These are phyloP conservation scores for Herpomyces periplanetae DNA, from an alignment of 2,329 filamentous ascomycete species.

Conservation along the genomic window DNA sequence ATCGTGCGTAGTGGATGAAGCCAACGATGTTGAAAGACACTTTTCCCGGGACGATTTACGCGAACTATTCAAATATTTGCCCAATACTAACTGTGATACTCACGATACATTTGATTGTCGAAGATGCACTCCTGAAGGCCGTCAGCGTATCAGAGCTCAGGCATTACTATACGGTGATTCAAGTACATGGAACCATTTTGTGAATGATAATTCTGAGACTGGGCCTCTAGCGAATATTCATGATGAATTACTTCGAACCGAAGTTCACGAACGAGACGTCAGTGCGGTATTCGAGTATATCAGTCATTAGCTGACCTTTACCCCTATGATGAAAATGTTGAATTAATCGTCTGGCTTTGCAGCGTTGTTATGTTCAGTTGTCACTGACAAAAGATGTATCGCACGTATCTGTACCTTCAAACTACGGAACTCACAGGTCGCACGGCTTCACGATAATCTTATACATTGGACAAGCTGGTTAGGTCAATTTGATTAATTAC, in stretches of 20 bases:
- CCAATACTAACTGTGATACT: slow-evolving; percentile 53
- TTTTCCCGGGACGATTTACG: slow-evolving; percentile 66
- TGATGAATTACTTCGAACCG: slow-evolving; percentile 57
- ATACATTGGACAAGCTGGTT: no score
- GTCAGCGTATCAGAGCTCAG: slow-evolving; percentile 52
- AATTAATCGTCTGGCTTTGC: no score
- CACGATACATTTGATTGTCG: slow-evolving; percentile 98
- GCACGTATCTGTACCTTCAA: no score
- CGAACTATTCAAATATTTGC: slow-evolving; percentile 71
- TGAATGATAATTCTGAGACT: slow-evolving; percentile 20
- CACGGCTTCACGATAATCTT: no score
- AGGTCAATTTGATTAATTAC: no score
- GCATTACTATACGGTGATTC: slow-evolving; percentile 93
- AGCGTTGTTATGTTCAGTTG: no score
- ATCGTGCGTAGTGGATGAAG: slow-evolving; percentile 77
- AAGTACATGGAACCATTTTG: slow-evolving; percentile 96
- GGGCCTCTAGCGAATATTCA: slow-evolving; percentile 41
- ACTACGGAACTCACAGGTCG: no score
- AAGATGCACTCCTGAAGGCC: slow-evolving; percentile 47
- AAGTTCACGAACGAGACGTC: slow-evolving; percentile 34
- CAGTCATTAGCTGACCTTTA: no score
- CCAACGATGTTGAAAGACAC: slow-evolving; percentile 83
- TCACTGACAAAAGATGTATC: no score
- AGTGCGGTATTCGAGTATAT: slow-evolving; percentile 97
- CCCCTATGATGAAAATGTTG: no score